Percentiles rank a stretch among this genome's conserved stretches.
Conservation (phyloP, 768 basidiomycete species). For the Leccinum subgranulosum region DNA sequence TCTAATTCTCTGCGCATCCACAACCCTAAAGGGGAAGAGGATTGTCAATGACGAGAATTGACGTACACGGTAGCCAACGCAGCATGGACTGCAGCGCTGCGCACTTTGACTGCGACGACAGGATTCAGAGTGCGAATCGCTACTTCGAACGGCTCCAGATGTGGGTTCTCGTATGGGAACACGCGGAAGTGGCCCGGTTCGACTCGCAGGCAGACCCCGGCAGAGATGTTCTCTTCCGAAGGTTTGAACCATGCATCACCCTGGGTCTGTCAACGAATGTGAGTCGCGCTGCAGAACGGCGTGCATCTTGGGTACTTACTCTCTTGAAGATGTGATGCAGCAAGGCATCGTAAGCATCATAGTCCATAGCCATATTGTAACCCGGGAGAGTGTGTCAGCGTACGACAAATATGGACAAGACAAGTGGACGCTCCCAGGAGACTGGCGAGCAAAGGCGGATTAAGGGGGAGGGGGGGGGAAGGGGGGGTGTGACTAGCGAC, state of each 20-base stretch:
- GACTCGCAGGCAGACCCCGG: slow-evolving; percentile 74
- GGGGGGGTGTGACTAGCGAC: slow-evolving; percentile 1
- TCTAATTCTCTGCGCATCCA: neutral
- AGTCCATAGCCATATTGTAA: slow-evolving; percentile 37
- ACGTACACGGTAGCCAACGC: slow-evolving; percentile 68
- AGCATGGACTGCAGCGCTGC: slow-evolving; percentile 78
- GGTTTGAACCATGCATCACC: slow-evolving; percentile 87
- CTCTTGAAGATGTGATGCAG: slow-evolving; percentile 78
- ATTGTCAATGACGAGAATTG: neutral
- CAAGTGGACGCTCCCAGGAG: neutral
- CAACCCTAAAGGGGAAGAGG: neutral
- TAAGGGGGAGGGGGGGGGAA: neutral
- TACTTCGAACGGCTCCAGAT: slow-evolving; percentile 77
- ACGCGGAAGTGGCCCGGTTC: slow-evolving; percentile 69
- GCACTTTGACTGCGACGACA: slow-evolving; percentile 78
- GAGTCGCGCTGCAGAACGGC: neutral
- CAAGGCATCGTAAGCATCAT: slow-evolving; percentile 77
- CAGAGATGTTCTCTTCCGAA: slow-evolving; percentile 75
- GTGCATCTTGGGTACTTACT: slow-evolving; percentile 35
- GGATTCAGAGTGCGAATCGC: slow-evolving; percentile 76
- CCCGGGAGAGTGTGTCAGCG: neutral
- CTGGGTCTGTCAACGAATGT: slow-evolving; percentile 52
- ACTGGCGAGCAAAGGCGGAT: neutral
- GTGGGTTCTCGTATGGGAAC: slow-evolving; percentile 85
- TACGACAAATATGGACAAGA: neutral